Evolutionary conservation across 306 rosid genomes (phyloP), one percentile per base, ranked within the genome.

Genomic region (Vachellia pachyceras): DNA sequence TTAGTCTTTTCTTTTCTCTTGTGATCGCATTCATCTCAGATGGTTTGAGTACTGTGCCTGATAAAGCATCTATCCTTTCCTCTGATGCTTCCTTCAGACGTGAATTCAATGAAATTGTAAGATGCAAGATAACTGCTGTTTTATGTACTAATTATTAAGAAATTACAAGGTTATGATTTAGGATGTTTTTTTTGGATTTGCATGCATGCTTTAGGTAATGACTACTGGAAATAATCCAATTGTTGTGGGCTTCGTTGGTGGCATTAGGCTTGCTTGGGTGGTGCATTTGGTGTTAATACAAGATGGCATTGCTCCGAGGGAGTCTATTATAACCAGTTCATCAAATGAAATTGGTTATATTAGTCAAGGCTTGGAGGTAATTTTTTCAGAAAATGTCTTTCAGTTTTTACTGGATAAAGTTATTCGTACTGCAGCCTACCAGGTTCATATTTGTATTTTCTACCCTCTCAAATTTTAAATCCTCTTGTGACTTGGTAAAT

Each of bases 251-350:
- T 90, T 86, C 70, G 58, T 86, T 77, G 95, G 92, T 77, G 90
- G 94, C 50, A 73, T 89, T 76, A 90, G 97, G 88, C 91, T 95
- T 85, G 94, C 94, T 73, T 95, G 99, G 99, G 85, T 90, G 73
- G 99, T 91, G 69, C 95, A 93, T 86, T 90, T 95, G 83, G 92
- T 95, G 95, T 82, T 95, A 73, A 82, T 85, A 79, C 93, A 89
- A 49, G 99, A 90, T 74, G 84, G 84, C 79, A 79, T 68, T 82
- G 84, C 88, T 55, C 76, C 91, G 65, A 88, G 89, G 86, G 93
- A 90, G 77, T 80, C 90, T 39, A 60, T 79, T 83, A 87, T 90
- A 69, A 88, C 86, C 85, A 90, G 88, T 81, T 91, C 94, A 42
- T 84, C 91, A 25, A 91, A 85, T 71, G 97, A 90, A 84, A 82